Percentiles rank a stretch among this genome's conserved stretches.
Conservation (phyloP, 129 eudicot genomes). For the Glebionis coronaria region DNA sequence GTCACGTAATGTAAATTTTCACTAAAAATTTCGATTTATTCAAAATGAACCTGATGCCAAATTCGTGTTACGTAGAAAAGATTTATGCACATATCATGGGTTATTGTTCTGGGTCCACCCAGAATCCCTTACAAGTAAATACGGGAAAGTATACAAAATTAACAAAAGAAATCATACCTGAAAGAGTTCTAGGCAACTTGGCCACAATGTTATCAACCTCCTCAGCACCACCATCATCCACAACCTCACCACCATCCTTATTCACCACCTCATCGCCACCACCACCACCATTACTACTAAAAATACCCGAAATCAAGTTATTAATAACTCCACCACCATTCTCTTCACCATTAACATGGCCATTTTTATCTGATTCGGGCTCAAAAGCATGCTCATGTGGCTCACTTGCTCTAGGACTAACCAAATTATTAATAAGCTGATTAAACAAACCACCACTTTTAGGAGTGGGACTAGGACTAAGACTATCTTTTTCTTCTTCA, state of each 20-base stretch:
- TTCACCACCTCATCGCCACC: conserved; percentile 18
- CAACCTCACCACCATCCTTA: background rate
- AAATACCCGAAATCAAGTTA: background rate
- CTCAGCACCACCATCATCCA: conserved; percentile 10
- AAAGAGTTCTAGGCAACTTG: conserved; percentile 40
- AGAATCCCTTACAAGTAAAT: too few species aligned
- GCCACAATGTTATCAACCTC: conserved; percentile 35
- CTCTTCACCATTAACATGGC: background rate
- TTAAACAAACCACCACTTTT: conserved; percentile 29
- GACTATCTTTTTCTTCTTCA: conserved; percentile 19
- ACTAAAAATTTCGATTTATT: too few species aligned
- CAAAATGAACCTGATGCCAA: too few species aligned
- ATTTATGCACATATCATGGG: too few species aligned
- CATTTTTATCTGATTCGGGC: conserved; percentile 12
- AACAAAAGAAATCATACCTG: conserved; percentile 35
- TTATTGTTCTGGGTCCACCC: too few species aligned
- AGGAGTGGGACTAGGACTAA: background rate
- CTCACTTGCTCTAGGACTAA: background rate
- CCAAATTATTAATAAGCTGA: conserved; percentile 43
- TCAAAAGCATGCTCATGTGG: background rate
- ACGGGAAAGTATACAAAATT: too few species aligned
- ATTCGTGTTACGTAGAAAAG: too few species aligned
- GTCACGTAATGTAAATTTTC: too few species aligned
- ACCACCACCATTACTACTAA: background rate
- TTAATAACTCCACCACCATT: conserved; percentile 25